A percentile compares a stretch with the other conserved stretches of the same genome.
Conservation (phyloP, 768 basidiomycete species). For the Neoboletus magnificus region DNA sequence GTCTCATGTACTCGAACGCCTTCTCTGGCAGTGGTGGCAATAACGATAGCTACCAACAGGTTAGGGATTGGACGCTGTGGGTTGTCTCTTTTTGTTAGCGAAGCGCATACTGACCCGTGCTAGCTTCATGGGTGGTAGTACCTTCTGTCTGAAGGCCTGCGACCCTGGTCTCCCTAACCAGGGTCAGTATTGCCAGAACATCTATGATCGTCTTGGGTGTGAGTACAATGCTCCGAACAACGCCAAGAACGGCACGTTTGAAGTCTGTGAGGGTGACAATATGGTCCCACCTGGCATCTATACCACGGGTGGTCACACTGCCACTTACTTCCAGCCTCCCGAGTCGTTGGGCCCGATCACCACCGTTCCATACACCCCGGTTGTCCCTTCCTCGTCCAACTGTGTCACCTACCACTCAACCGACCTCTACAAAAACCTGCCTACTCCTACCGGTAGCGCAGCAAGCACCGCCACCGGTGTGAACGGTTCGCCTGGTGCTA, state of each 20-base stretch:
- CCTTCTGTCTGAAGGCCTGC: constrained; percentile 73
- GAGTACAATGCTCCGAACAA: constrained; percentile 67
- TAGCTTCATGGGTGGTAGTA: constrained; percentile 65
- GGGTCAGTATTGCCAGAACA: constrained; percentile 62
- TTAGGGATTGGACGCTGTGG: constrained; percentile 67
- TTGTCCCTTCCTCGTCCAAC: constrained; percentile 40
- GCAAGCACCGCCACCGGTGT: not conserved
- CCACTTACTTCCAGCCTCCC: constrained; percentile 46
- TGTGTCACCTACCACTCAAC: constrained; percentile 38
- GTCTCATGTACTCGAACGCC: constrained; percentile 60
- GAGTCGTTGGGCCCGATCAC: constrained; percentile 45
- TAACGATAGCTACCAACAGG: constrained; percentile 48
- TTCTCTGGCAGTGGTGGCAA: constrained; percentile 46
- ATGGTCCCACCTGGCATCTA: constrained; percentile 58
- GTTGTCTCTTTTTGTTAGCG: constrained; percentile 14
- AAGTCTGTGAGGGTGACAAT: constrained; percentile 63
- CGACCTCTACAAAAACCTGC: constrained; percentile 33
- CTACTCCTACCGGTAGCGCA: constrained; percentile 8
- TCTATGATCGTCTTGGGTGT: constrained; percentile 73
- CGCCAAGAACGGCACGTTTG: constrained; percentile 57
- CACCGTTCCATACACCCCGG: constrained; percentile 42
- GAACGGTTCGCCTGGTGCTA: constrained; percentile 1
- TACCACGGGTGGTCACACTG: constrained; percentile 36
- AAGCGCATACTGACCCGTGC: constrained; percentile 11
- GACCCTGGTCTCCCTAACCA: constrained; percentile 53